A percentile compares a stretch with the other conserved stretches of the same genome.
phyloP scores from a whole-genome alignment of 371 early-diverging fungal genomes.

The Nematocida sp. region DNA sequence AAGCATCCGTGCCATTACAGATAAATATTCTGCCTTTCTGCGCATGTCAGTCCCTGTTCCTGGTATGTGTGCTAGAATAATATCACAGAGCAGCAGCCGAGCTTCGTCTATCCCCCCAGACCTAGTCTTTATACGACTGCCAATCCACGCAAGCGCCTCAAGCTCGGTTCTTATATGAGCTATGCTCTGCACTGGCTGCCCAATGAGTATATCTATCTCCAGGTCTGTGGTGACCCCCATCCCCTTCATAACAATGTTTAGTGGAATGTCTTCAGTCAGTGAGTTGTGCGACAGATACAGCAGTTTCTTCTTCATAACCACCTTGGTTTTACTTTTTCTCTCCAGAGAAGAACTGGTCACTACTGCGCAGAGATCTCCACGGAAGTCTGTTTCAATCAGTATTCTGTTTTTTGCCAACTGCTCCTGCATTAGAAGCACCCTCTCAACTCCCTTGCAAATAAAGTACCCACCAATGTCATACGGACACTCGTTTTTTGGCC shows the following conservation, averaged over 20 bases:
- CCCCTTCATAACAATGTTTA: conserved; percentile 71
- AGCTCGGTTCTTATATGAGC: conserved; percentile 36
- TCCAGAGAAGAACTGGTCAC: conserved; percentile 88
- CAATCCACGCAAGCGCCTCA: conserved; percentile 77
- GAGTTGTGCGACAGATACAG: conserved; percentile 86
- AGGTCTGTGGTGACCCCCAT: conserved; percentile 84
- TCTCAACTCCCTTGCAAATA: conserved; percentile 93
- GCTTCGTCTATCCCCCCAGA: conserved; percentile 77
- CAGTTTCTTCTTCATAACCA: conserved; percentile 74
- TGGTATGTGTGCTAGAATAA: conserved; percentile 90
- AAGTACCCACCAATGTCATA: conserved; percentile 99
- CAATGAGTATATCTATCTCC: conserved; percentile 87
- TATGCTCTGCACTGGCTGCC: conserved; percentile 71
- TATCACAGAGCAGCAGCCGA: conserved; percentile 80
- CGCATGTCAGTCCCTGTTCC: conserved; percentile 74
- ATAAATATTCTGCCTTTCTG: conserved; percentile 86
- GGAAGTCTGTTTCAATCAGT: conserved; percentile 85
- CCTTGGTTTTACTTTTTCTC: conserved; percentile 90
- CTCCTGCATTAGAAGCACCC: conserved; percentile 98
- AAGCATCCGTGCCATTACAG: conserved; percentile 92
- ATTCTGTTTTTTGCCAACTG: conserved; percentile 99
- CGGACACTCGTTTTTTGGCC: conserved; percentile 81
- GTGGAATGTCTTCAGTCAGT: conserved; percentile 85
- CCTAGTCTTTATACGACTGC: conserved; percentile 73
- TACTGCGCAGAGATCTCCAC: conserved; percentile 77